phyloP scores from a whole-genome alignment of 345 rosid species.

The Draba incana region DNA sequence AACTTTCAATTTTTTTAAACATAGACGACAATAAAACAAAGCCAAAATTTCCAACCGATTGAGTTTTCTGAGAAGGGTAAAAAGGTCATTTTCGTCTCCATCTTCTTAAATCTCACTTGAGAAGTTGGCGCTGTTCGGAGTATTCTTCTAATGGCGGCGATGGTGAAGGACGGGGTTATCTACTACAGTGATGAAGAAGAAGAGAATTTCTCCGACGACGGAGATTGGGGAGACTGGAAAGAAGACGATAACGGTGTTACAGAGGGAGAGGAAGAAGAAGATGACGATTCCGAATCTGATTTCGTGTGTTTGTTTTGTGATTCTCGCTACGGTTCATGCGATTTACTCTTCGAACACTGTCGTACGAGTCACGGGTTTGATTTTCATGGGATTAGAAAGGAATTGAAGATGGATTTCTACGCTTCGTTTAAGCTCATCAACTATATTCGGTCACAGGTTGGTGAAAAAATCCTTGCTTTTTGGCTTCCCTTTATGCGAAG shows the following conservation, averaged over 20 bases:
- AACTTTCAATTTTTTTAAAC: conserved; percentile 20
- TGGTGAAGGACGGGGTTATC: conserved; percentile 27
- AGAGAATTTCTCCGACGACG: conserved; percentile 43
- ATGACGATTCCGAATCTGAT: conserved; percentile 43
- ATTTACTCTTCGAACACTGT: conserved; percentile 68
- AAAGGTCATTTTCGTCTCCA: not conserved
- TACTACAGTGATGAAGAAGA: conserved; percentile 38
- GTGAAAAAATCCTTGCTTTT: not conserved
- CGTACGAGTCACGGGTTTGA: conserved; percentile 56
- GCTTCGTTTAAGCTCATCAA: conserved; percentile 81
- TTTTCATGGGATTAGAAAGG: conserved; percentile 54
- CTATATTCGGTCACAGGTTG: conserved; percentile 79
- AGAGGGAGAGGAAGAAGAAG: conserved; percentile 39
- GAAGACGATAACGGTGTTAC: conserved; percentile 51
- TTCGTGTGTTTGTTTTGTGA: conserved; percentile 75
- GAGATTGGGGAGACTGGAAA: conserved; percentile 70
- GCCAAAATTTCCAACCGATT: not conserved
- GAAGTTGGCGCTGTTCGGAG: conserved; percentile 25
- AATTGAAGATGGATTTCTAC: conserved; percentile 69
- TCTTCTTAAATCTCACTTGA: conserved; percentile 42
- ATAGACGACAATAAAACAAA: conserved; percentile 7
- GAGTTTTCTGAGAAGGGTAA: conserved; percentile 8
- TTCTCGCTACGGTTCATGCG: conserved; percentile 51
- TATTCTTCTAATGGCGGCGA: conserved; percentile 27
- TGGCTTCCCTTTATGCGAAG: not conserved